phyloP scores from a whole-genome alignment of 805 yeast genomes.

The Ogataea haglerorum region DNA sequence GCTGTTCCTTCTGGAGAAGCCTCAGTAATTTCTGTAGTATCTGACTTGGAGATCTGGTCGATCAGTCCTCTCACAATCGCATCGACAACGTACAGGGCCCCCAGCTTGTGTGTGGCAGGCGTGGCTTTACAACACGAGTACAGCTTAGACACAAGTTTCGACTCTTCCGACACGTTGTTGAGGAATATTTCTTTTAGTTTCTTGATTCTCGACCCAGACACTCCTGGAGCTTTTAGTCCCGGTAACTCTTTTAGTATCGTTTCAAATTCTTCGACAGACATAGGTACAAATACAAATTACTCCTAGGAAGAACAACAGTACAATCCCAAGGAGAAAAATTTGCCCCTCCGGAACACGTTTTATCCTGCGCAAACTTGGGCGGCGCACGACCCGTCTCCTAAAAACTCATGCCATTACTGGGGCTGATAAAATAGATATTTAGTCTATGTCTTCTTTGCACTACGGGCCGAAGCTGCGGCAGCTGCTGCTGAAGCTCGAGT shows the following conservation, averaged over 20 bases:
- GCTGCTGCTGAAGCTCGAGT: slow-evolving; percentile 4
- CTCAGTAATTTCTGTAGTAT: slow-evolving; percentile 44
- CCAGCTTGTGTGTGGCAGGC: slow-evolving; percentile 80
- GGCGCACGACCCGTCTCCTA: background rate
- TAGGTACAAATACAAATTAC: slow-evolving; percentile 12
- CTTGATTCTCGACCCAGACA: slow-evolving; percentile 92
- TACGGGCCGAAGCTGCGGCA: slow-evolving; percentile 8
- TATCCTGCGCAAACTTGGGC: background rate
- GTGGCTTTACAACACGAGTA: slow-evolving; percentile 67
- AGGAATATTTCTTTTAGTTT: slow-evolving; percentile 76
- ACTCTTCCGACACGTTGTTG: slow-evolving; percentile 49
- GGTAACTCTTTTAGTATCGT: slow-evolving; percentile 46
- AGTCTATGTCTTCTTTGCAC: background rate
- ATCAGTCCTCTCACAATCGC: slow-evolving; percentile 83
- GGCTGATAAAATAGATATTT: background rate
- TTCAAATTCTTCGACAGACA: slow-evolving; percentile 44
- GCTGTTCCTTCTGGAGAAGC: slow-evolving; percentile 64
- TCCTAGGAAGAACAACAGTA: slow-evolving; percentile 11
- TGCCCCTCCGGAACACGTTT: slow-evolving; percentile 27
- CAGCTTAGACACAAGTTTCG: slow-evolving; percentile 55
- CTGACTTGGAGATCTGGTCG: slow-evolving; percentile 62
- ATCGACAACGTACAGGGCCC: slow-evolving; percentile 87
- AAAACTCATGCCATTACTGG: background rate
- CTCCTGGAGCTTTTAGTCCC: slow-evolving; percentile 79
- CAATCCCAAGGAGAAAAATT: slow-evolving; percentile 5